Base-by-base conservation (phyloP, 495 filamentous ascomycete genomes). In the Neurospora sp. region DNA sequence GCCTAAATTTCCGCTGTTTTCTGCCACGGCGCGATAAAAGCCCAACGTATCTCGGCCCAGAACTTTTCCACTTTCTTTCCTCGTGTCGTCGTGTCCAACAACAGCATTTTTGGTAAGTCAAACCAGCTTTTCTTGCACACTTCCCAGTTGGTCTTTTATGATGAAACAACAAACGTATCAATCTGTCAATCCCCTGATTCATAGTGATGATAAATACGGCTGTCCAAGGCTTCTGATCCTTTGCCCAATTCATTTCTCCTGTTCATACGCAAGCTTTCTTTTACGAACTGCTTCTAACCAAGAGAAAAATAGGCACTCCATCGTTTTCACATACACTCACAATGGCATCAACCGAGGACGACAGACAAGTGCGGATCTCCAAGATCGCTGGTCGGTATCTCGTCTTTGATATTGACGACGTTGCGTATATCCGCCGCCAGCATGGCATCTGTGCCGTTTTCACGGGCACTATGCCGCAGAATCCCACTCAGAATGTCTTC, bases 401-500 rank as follows among this genome's bases (percentile, higher is more conserved):
- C 73, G 86, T 98, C 76, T 98, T 96, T 84, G 93, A 95, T 79
- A 88, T 92, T 78, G 88, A 94, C 73, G 89, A 89, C 69, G 90
- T 96, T 69, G 92, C 92, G 78, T 90, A 93, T 83, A 84, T 97
- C 73, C 91, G 96, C 74, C 89, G 90, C 40, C 85, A 89, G 76
- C 87, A 98, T 83, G 89, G 94, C 80, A 96, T 97, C 77, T 93
- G 92, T 77, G 94, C 94, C 70, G 92, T 96, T 31, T 84, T 98
- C 69, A 91, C 91, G 69, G 96, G 96, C 54, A 92, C 91, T 4
- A 89, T 98, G 48, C 94, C 96, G 3, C 96, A 97, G 82, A 89
- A 91, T 54, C 94, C 95, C 7, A 93, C 95, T 76, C 96, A 99
- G 81, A 99, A 98, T 85, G 87, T 97, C 70, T 98, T 98, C 80